Percentiles rank a stretch among this genome's conserved stretches.
These are phyloP conservation scores for Mucor saturninus DNA, from an alignment of 371 early-diverging fungal genomes.

Conservation along the genomic window DNA sequence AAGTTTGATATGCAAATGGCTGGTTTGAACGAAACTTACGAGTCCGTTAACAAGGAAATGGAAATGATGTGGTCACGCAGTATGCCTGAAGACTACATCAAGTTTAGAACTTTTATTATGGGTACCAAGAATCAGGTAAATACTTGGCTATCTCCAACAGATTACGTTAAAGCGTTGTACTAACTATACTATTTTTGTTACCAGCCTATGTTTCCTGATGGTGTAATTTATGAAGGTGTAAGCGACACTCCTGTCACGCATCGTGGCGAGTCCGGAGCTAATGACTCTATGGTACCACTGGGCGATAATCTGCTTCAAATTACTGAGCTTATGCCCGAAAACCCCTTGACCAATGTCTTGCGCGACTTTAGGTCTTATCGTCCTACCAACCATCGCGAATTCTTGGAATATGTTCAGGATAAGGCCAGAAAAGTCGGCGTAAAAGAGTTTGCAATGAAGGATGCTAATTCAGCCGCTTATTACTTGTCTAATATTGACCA, in stretches of 20 bases:
- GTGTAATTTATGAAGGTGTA: constrained; percentile 84
- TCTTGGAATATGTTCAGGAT: constrained; percentile 69
- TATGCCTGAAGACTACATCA: constrained; percentile 73
- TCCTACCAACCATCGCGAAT: constrained; percentile 78
- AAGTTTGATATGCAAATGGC: constrained; percentile 65
- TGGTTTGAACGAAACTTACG: constrained; percentile 64
- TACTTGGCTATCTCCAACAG: background rate
- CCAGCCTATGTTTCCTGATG: constrained; percentile 85
- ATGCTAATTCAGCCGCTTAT: constrained; percentile 63
- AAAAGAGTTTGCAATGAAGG: constrained; percentile 56
- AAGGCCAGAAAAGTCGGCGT: constrained; percentile 49
- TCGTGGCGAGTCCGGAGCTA: constrained; percentile 88
- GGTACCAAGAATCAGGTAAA: constrained; percentile 78
- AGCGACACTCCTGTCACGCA: constrained; percentile 65
- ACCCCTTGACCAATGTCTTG: constrained; percentile 79
- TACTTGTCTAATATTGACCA: constrained; percentile 83
- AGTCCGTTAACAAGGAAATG: constrained; percentile 74
- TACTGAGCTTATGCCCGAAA: constrained; percentile 79
- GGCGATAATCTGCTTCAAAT: constrained; percentile 84
- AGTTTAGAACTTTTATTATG: constrained; percentile 90
- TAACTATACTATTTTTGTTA: background rate
- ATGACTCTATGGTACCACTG: constrained; percentile 86
- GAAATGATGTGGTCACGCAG: constrained; percentile 81
- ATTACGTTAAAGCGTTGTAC: too few species aligned
- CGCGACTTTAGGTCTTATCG: constrained; percentile 81